Conservation (phyloP, 495 filamentous ascomycete genomes). For the Lophiostoma macrostomum region DNA sequence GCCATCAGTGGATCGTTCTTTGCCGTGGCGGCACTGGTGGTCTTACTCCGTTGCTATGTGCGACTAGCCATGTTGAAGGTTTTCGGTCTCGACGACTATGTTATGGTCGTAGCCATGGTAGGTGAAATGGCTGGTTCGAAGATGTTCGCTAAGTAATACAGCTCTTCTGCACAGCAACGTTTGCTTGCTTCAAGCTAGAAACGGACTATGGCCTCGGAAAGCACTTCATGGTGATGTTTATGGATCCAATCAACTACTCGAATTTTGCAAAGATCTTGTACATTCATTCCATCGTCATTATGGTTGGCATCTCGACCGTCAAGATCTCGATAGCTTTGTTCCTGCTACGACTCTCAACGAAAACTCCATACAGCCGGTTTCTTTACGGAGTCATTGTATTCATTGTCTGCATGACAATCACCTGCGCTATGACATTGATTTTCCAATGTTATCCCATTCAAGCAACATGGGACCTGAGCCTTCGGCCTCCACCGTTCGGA, state of each 20-base stretch:
- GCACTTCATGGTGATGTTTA: constrained; percentile 28
- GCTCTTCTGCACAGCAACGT: constrained; percentile 18
- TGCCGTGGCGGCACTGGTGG: constrained; percentile 27
- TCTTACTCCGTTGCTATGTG: constrained; percentile 36
- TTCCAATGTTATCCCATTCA: constrained; percentile 35
- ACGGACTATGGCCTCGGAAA: constrained; percentile 35
- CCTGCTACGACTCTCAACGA: constrained; percentile 33
- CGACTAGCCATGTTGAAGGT: constrained; percentile 35
- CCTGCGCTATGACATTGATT: constrained; percentile 35
- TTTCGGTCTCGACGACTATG: constrained; percentile 38
- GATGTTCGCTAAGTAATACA: constrained; percentile 4
- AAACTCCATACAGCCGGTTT: constrained; percentile 26
- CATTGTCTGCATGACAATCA: constrained; percentile 30
- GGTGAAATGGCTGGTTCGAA: neutral
- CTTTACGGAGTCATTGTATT: constrained; percentile 36
- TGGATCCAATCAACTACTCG: constrained; percentile 8
- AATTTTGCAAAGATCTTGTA: constrained; percentile 25
- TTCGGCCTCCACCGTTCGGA: constrained; percentile 29
- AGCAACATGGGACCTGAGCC: constrained; percentile 31
- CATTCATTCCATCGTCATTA: constrained; percentile 29
- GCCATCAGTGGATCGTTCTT: constrained; percentile 31
- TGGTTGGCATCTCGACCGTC: constrained; percentile 28
- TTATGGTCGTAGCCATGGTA: constrained; percentile 37
- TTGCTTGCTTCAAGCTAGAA: constrained; percentile 33
- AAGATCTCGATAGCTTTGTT: constrained; percentile 40